phyloP scores from a whole-genome alignment of 2,329 filamentous ascomycete genomes.

The Exophiala sideris region DNA sequence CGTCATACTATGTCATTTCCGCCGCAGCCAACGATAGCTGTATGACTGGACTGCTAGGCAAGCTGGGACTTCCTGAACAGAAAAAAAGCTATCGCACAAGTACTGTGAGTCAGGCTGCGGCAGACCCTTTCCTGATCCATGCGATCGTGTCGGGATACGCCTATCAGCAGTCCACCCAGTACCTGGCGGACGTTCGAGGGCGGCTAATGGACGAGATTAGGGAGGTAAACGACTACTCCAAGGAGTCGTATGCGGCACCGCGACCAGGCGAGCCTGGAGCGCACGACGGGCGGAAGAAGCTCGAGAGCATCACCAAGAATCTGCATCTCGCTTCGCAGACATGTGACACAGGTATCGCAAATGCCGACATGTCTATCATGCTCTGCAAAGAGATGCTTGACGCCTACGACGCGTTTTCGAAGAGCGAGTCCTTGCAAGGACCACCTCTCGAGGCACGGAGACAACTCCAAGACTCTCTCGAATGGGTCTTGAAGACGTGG shows the following conservation, averaged over 20 bases:
- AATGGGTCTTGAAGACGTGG: slow-evolving; percentile 30
- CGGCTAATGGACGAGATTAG: slow-evolving; percentile 22
- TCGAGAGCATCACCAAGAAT: slow-evolving; percentile 26
- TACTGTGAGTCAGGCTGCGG: background rate
- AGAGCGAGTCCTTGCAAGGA: background rate
- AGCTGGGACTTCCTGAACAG: background rate
- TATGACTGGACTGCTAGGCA: background rate
- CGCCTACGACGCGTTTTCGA: slow-evolving; percentile 15
- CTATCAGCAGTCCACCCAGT: background rate
- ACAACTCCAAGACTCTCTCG: slow-evolving; percentile 22
- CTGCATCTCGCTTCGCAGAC: slow-evolving; percentile 33
- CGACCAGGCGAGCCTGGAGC: slow-evolving; percentile 28
- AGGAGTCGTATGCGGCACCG: slow-evolving; percentile 21
- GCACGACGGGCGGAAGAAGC: background rate
- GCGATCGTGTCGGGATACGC: background rate
- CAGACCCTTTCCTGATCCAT: background rate
- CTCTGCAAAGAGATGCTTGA: slow-evolving; percentile 27
- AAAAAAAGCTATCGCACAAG: background rate
- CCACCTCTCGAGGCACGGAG: background rate
- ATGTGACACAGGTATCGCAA: slow-evolving; percentile 31
- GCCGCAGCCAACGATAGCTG: background rate
- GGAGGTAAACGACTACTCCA: slow-evolving; percentile 25
- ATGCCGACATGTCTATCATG: slow-evolving; percentile 31
- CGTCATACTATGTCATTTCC: background rate
- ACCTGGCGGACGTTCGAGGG: background rate